Conservation (phyloP, 495 filamentous ascomycete species). For the Podospora anserina region DNA sequence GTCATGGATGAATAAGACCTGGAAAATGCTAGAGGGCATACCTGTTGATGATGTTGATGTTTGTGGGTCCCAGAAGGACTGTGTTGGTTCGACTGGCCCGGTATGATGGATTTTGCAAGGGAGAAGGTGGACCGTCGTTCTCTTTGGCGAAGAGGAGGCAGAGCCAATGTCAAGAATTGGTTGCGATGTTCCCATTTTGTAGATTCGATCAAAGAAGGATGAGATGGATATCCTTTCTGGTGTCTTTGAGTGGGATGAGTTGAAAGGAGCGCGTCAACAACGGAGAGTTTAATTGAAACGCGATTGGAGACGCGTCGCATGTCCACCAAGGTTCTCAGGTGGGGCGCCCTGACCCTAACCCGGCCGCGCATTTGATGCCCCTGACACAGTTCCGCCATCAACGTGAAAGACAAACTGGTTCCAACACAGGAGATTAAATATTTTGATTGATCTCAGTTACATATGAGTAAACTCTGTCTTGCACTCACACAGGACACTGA, state of each 20-base stretch:
- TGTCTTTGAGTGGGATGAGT: not conserved
- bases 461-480: too few relatives aligned
- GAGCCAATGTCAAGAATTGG: slow-evolving; percentile 29
- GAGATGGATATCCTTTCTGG: not conserved
- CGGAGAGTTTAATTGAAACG: slow-evolving; percentile 17
- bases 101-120: slow-evolving; percentile 81
- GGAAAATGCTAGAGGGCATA: not conserved
- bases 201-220: not conserved
- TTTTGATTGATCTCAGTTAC: too few relatives aligned
- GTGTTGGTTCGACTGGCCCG: slow-evolving; percentile 60
- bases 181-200: slow-evolving; percentile 25
- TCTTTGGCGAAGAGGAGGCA: slow-evolving; percentile 21
- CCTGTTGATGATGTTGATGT: not conserved
- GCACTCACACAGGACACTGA: too few relatives aligned
- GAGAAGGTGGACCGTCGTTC: slow-evolving; percentile 71
- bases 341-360: not conserved
- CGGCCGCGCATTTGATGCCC: not conserved
- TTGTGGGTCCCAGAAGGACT: slow-evolving; percentile 67
- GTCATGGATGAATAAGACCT: not conserved
- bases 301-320: slow-evolving; percentile 10
- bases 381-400: not conserved
- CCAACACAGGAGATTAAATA: too few relatives aligned
- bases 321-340: not conserved
- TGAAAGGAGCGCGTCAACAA: too few relatives aligned
- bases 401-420: not conserved